Evolutionary conservation across 2,329 filamentous ascomycete genomes (phyloP).

Genomic region (Blastomyces emzantsi): DNA sequence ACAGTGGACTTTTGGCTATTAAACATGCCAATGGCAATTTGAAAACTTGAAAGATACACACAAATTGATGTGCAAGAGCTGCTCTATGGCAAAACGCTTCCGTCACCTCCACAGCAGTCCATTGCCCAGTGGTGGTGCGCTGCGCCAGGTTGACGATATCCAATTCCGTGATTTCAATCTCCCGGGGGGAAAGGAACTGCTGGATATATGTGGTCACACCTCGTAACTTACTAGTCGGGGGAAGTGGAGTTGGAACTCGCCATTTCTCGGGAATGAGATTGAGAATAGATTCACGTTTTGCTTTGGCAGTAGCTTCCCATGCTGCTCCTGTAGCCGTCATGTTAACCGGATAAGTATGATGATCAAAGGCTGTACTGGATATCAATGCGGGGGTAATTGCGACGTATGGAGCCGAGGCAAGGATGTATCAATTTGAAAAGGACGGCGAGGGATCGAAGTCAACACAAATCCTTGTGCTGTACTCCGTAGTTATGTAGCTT

Average conservation of each 20-base stretch:
- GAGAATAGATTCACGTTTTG: constrained; percentile 47
- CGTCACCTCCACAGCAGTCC: constrained; percentile 49
- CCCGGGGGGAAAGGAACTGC: constrained; percentile 44
- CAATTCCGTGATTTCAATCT: constrained; percentile 54
- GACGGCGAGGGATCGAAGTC: background rate
- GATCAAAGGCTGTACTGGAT: background rate
- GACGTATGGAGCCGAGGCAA: background rate
- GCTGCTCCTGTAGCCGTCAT: constrained; percentile 16
- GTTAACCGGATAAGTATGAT: background rate
- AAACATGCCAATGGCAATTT: background rate
- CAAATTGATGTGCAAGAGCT: constrained; percentile 51
- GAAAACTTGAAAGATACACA: constrained; percentile 29
- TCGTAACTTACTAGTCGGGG: constrained; percentile 43
- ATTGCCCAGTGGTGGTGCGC: constrained; percentile 45
- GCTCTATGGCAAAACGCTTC: constrained; percentile 50
- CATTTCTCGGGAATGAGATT: constrained; percentile 50
- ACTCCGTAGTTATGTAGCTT: background rate
- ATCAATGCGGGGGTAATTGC: background rate
- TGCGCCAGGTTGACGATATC: constrained; percentile 49
- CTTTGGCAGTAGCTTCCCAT: constrained; percentile 45
- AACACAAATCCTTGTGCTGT: background rate
- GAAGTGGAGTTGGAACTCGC: constrained; percentile 41
- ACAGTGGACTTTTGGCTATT: background rate
- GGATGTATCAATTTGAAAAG: background rate
- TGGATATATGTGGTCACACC: constrained; percentile 53